Percentiles rank a stretch among this genome's conserved stretches.
These are phyloP conservation scores for Uncinocarpus reesii DNA, from an alignment of 2,329 filamentous ascomycete species.

Conservation along the genomic window DNA sequence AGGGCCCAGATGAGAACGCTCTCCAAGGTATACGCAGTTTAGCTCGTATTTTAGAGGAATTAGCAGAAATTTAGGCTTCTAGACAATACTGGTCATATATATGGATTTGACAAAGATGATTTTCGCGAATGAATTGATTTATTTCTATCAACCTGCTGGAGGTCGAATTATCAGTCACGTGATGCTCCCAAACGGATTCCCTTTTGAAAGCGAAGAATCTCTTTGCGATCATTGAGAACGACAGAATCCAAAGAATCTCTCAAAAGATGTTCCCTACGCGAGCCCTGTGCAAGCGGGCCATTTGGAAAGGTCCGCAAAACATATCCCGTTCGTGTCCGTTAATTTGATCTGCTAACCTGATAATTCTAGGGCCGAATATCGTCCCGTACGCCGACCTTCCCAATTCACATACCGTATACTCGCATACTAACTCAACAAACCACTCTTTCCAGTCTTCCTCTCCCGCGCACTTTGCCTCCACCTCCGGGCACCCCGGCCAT, in stretches of 20 bases:
- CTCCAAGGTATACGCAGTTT: slow-evolving; percentile 64
- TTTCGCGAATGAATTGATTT: too few relatives aligned
- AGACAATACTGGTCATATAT: background rate
- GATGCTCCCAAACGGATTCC: too few relatives aligned
- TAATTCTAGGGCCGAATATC: slow-evolving; percentile 53
- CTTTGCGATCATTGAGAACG: background rate
- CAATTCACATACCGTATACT: background rate
- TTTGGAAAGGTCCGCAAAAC: slow-evolving; percentile 76
- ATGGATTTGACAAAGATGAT: too few relatives aligned
- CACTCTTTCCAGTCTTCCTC: slow-evolving; percentile 26
- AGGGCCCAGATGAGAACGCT: slow-evolving; percentile 77
- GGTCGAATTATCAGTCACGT: too few relatives aligned
- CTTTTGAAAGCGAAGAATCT: too few relatives aligned
- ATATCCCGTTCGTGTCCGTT: background rate
- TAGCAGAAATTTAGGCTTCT: slow-evolving; percentile 34
- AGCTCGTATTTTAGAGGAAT: slow-evolving; percentile 57
- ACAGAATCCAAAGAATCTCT: background rate
- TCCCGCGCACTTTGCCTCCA: slow-evolving; percentile 39
- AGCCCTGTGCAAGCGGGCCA: slow-evolving; percentile 60
- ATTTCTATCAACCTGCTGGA: too few relatives aligned
- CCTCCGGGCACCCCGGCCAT: slow-evolving; percentile 60
- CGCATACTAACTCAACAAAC: background rate
- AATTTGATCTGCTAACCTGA: background rate
- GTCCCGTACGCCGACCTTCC: slow-evolving; percentile 49
- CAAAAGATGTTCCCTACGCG: slow-evolving; percentile 58